Base-by-base conservation (phyloP, 2,329 filamentous ascomycete species). In the Zymoseptoria ardabiliae region DNA sequence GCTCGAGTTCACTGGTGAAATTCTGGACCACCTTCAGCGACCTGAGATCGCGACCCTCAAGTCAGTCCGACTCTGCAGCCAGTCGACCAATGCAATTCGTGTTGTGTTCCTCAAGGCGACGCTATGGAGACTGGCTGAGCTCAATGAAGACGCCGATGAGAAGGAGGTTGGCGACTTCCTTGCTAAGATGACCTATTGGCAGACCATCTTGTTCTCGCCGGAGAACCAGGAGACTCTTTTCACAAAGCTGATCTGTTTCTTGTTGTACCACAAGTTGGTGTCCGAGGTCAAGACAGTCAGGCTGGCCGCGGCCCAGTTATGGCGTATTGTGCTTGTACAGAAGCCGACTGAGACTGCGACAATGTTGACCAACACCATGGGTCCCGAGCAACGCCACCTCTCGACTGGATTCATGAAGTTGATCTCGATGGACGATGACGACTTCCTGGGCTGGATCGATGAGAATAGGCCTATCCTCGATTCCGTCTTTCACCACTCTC, bases 101-200 rank as follows among this genome's bases (percentile, higher is more conserved):
- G 81, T 82, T 10, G 88, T 88, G 0, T 88, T 99, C 52, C 81
- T 96, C 21, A 86, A 88, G 61, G 83, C 95, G 4, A 85, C 91
- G 4, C 78, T 97, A 19, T 81, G 97, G 30, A 84, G 87, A 61
- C 80, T 99, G 4, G 96, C 92, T 0, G 91, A 96, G 66, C 81
- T 92, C 55, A 89, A 96, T 54, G 86, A 88, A 35, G 75, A 81
- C 0, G 79, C 85, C 56, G 79, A 81, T 2, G 83, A 88, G 59
- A 72, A 76, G 6, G 86, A 90, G 53, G 85, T 86, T 0, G 81
- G 88, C 23, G 78, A 82, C 0, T 91, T 95, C 59, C 83, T 99
- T 73, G 83, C 90, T 61, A 93, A 91, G 70, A 84, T 99, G 68
- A 85, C 90, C 0, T 97, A 97, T 73, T 99, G 94, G 94, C 94